These are phyloP conservation scores for Biscutella laevigata DNA, from an alignment of 441 rosid genomes.

Conservation along the genomic window DNA sequence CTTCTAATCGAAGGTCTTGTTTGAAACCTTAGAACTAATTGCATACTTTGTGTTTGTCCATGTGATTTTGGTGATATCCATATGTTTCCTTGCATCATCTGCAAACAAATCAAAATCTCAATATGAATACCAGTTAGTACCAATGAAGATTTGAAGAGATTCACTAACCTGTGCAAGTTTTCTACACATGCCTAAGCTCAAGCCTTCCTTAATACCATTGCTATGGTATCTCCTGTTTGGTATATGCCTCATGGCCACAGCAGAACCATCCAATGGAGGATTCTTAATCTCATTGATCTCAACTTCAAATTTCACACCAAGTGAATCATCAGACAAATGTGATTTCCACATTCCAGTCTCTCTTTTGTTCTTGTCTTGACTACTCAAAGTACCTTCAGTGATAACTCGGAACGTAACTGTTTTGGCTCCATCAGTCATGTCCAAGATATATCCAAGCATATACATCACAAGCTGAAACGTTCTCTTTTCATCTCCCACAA, in stretches of 20 bases:
- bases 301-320: constrained; percentile 47
- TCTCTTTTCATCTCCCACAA: constrained; percentile 60
- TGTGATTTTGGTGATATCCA: constrained; percentile 43
- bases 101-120: constrained; percentile 10
- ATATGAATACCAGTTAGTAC: not conserved
- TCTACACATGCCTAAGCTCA: constrained; percentile 59
- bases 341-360: constrained; percentile 34
- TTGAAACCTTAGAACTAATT: constrained; percentile 48
- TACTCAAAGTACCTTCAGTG: constrained; percentile 28
- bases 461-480: constrained; percentile 69
- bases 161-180: constrained; percentile 59
- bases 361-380: constrained; percentile 37
- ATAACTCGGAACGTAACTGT: constrained; percentile 38
- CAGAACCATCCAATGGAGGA: constrained; percentile 27
- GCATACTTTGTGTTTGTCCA: constrained; percentile 51
- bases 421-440: constrained; percentile 36
- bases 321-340: constrained; percentile 29
- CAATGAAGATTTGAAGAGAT: not conserved
- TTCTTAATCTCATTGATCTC: constrained; percentile 38
- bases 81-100: constrained; percentile 78
- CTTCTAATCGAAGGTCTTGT: constrained; percentile 32
- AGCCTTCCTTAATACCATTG: constrained; percentile 41
- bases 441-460: constrained; percentile 63
- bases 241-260: constrained; percentile 21
- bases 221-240: constrained; percentile 28